phyloP scores from a whole-genome alignment of 257 asterid genomes.

The Salvia miltiorrhiza region DNA sequence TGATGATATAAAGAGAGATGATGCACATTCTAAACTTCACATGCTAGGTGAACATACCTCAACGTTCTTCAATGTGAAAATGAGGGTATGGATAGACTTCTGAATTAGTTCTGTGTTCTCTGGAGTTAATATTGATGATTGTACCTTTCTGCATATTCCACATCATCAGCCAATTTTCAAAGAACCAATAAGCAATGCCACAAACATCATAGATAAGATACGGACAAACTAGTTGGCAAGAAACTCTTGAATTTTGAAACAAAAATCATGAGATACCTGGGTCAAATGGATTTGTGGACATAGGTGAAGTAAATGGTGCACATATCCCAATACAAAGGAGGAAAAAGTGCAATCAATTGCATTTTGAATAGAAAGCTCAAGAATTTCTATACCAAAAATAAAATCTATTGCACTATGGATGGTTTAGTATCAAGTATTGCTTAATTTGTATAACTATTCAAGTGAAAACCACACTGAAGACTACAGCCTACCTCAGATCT shows the following conservation, averaged over 20 bases:
- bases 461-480: background rate
- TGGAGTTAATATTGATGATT: slow-evolving; percentile 77
- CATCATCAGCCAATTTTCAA: slow-evolving; percentile 12
- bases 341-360: background rate
- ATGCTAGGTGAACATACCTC: slow-evolving; percentile 53
- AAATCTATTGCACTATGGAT: background rate
- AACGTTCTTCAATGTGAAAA: slow-evolving; percentile 86
- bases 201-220: slow-evolving; percentile 4
- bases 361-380: background rate
- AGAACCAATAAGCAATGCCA: slow-evolving; percentile 16
- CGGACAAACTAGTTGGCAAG: slow-evolving; percentile 8
- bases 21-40: slow-evolving; percentile 2
- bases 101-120: slow-evolving; percentile 85
- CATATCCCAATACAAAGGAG: background rate
- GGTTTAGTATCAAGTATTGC: background rate
- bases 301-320: background rate
- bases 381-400: background rate
- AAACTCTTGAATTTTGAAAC: background rate
- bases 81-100: slow-evolving; percentile 78
- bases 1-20: slow-evolving; percentile 7
- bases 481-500: slow-evolving; percentile 65
- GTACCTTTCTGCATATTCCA: slow-evolving; percentile 64
- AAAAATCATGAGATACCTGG: background rate
- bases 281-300: background rate
- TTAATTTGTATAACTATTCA: background rate